A percentile compares a stretch with the other conserved stretches of the same genome.
Evolutionary conservation across 345 rosid species (phyloP).

Genomic region (Iberis pinnata): DNA sequence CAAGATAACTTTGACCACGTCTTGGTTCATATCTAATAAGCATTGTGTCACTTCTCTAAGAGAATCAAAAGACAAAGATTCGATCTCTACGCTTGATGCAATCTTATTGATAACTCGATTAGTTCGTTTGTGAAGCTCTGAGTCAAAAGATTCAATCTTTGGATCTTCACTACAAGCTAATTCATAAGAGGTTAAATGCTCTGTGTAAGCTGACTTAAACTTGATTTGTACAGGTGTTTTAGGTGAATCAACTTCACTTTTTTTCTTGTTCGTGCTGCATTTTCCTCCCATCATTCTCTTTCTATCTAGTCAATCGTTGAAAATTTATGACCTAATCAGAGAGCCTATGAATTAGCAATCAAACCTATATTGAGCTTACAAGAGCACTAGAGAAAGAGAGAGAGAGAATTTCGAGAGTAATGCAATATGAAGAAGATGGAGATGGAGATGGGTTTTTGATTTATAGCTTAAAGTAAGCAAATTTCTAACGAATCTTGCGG

Average conservation of each 20-base stretch:
- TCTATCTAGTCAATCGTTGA: too few relatives aligned
- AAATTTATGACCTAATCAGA: conserved; percentile 19
- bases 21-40: conserved; percentile 82
- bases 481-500: not conserved
- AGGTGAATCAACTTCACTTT: conserved; percentile 19
- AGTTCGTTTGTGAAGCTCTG: conserved; percentile 52
- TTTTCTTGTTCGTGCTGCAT: conserved; percentile 27
- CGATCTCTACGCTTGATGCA: conserved; percentile 47
- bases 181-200: conserved; percentile 57
- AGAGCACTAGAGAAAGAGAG: not conserved
- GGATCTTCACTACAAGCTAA: conserved; percentile 70
- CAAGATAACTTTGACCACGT: conserved; percentile 60
- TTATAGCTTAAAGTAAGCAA: not conserved
- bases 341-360: not conserved
- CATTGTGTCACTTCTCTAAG: conserved; percentile 61
- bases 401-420: too few relatives aligned
- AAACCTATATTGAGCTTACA: not conserved
- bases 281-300: conserved; percentile 44
- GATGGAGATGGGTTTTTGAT: not conserved
- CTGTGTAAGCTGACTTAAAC: conserved; percentile 32
- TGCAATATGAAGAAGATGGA: too few relatives aligned
- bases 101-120: conserved; percentile 49
- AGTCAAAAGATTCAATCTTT: conserved; percentile 58
- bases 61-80: conserved; percentile 61
- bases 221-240: conserved; percentile 31